Evolutionary conservation across 148 eudicot species (phyloP), one percentile per base, ranked within the genome.

Genomic region (Rhododendron kiyosumense): DNA sequence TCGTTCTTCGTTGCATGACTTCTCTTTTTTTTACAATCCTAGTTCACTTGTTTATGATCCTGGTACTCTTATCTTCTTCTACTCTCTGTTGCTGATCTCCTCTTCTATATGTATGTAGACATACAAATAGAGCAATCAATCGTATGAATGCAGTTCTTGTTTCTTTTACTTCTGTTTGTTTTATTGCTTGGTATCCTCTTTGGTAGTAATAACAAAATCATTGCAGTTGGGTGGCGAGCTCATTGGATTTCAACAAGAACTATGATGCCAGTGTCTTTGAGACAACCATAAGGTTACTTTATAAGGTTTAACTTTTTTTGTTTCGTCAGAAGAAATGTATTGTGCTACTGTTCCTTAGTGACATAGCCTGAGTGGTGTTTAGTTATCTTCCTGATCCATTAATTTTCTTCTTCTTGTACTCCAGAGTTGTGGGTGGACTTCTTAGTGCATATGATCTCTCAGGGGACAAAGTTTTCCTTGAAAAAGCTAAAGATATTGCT

Each of bases 281-380:
- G 94, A 96, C 99, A 91, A 96, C 98, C 92, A 96, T 96, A 95
- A 97, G 99, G 99, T 97, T 93, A 91, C 95, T 90, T 89, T 93
- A 91, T 91, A 89, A 93, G 95, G 95, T 95, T 95, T 93, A 93
- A 84, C 82, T 26, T 88, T n/a, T 49, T 78, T 82, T 28, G 1
- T 82, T 32, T 83, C 45, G n/a, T 87, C 59, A 43, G 45, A 85
- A 51, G 67, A 74, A 74, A 30, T 52, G 9, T 32, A 0, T 34
- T 45, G 71, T 85, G 52, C 76, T 78, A 59, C 43, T 67, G 78
- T 17, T 83, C 78, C 85, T 46, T 57, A 28, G 67, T 82, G 45
- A 41, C 41, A 30, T 57, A 45, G 41, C 15, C 1, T 34, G 59
- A 79, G 79, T 36, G 18, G 34, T 46, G 24, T 26, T 26, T 30